Conservation (phyloP, 176 grass and related monocot genomes). For the Paspalum vaginatum region DNA sequence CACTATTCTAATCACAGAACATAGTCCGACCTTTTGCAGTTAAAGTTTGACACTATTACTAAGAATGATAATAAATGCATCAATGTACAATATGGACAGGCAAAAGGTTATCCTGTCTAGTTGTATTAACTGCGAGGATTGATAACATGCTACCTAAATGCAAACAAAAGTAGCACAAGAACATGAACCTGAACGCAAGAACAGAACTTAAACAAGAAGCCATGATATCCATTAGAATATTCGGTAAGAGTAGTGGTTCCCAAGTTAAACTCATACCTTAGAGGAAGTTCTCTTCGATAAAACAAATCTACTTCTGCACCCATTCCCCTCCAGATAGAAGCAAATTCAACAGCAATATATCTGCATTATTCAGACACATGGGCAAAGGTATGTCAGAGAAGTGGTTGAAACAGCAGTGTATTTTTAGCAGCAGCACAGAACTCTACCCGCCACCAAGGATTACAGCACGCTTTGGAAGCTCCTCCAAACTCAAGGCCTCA, state of each 20-base stretch:
- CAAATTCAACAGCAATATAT: conserved; percentile 98
- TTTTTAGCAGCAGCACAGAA: neutral
- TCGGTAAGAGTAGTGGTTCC: neutral
- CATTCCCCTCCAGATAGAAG: conserved; percentile 95
- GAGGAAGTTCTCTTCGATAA: conserved; percentile 85
- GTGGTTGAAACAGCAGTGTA: neutral
- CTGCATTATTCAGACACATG: conserved; percentile 40
- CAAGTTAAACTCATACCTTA: conserved; percentile 58
- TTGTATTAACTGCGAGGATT: neutral
- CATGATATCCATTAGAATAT: neutral
- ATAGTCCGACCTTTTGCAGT: neutral
- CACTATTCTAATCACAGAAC: neutral
- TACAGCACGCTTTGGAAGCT: conserved; percentile 79
- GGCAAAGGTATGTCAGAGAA: conserved; percentile 19
- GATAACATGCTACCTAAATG: neutral
- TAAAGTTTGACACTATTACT: neutral
- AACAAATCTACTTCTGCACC: conserved; percentile 89
- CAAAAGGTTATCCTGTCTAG: neutral
- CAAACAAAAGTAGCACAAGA: neutral
- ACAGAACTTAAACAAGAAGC: neutral
- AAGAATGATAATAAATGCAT: neutral
- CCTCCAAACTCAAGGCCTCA: conserved; percentile 96
- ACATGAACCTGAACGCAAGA: neutral
- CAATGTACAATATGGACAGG: neutral
- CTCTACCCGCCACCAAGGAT: conserved; percentile 90